Evolutionary conservation across 495 filamentous ascomycete genomes (phyloP), one percentile per base, ranked within the genome.

Genomic region (Aspergillus bertholletiae): DNA sequence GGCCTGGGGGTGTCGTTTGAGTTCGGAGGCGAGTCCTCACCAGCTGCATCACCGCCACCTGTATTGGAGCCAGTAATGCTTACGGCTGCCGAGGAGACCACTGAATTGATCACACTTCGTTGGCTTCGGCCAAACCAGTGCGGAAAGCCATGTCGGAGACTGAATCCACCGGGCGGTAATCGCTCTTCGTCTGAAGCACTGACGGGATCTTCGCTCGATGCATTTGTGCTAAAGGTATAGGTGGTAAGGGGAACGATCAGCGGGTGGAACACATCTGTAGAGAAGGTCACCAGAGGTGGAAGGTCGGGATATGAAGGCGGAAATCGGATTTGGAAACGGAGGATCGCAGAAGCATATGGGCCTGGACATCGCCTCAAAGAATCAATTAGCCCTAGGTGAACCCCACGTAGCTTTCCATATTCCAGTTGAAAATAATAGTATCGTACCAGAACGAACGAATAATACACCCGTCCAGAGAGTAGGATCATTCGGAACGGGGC

Each of bases 251-350:
- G 90, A 2, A 92, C 88, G 62, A 97, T 84, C 23, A 98, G 79
- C 12, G 93, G 94, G 70, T 98, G 93, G 68, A 96, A 98, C 49
- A 97, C 85, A 59, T 97, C 93, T 40, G 88, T 94, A 24, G 82
- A 76, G 67, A 98, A 96, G 37, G 85, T 92, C 46, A 98, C 84
- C 5, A 90, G 76, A 6, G 94, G 94, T 37, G 94, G 89, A 7
- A 87, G 71, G 28, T 77, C 71, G 5, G 94, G 94, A 64, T 96
- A 97, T 23, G 77, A 77, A 57, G 86, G 73, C 8, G 94, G 90
- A 66, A 97, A 97, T 47, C 84, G 84, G 59, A 98, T 84, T 56
- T 89, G 85, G 74, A 97, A 96, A 51, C 92, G 89, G 54, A 98
- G 82, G 51, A 96, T 82, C 23, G 92, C 90, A 28, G 87, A 84